Percentiles rank a stretch among this genome's conserved stretches.
Evolutionary conservation across 2,329 filamentous ascomycete species (phyloP).

Genomic region (Atkinsonella hypoxylon): DNA sequence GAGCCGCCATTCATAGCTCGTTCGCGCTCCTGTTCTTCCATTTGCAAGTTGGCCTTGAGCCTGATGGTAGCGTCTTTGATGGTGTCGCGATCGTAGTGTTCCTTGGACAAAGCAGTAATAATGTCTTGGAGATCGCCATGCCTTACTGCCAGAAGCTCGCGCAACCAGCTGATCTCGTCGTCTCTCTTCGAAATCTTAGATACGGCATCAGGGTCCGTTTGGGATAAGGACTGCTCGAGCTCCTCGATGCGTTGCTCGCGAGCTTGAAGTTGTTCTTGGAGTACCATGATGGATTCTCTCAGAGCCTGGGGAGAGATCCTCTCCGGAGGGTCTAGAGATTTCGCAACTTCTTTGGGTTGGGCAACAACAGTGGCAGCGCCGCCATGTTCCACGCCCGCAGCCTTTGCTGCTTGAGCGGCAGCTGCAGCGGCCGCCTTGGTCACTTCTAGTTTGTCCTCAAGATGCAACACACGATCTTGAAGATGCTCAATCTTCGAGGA

Average conservation of each 20-base stretch:
- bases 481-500: slow-evolving; percentile 77
- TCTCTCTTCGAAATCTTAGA: slow-evolving; percentile 82
- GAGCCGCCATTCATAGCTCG: slow-evolving; percentile 63
- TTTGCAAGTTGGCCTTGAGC: slow-evolving; percentile 86
- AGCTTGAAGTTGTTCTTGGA: slow-evolving; percentile 93
- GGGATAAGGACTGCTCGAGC: slow-evolving; percentile 59
- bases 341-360: slow-evolving; percentile 14
- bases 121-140: slow-evolving; percentile 89
- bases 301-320: slow-evolving; percentile 91
- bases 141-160: slow-evolving; percentile 82
- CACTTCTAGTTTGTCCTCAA: slow-evolving; percentile 86
- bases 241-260: slow-evolving; percentile 83
- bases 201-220: slow-evolving; percentile 64
- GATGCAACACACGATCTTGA: slow-evolving; percentile 69
- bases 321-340: slow-evolving; percentile 50
- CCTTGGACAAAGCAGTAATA: slow-evolving; percentile 63
- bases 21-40: slow-evolving; percentile 95
- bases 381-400: slow-evolving; percentile 31
- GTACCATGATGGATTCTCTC: slow-evolving; percentile 87
- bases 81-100: slow-evolving; percentile 62
- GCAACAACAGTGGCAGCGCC: slow-evolving; percentile 11
- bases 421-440: slow-evolving; percentile 78
- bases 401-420: slow-evolving; percentile 64
- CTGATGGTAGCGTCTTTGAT: slow-evolving; percentile 88
- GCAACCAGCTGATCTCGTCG: slow-evolving; percentile 88